These are phyloP conservation scores for Neospermospora avenae DNA, from an alignment of 2,329 filamentous ascomycete genomes.

Conservation along the genomic window DNA sequence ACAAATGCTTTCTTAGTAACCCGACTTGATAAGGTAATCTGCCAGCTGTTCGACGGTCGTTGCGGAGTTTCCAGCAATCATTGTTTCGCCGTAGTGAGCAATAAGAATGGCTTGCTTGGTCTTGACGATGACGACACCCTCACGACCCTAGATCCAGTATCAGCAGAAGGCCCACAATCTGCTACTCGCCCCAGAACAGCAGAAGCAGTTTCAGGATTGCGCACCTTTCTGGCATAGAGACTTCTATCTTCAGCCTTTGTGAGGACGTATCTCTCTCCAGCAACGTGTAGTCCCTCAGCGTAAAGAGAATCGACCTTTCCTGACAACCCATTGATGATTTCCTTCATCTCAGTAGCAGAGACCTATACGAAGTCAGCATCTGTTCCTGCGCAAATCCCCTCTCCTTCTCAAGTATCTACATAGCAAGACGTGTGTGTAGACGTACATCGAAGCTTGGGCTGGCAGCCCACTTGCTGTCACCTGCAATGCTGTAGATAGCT, in stretches of 20 bases:
- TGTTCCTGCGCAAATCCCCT: not conserved
- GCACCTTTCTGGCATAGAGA: slow-evolving; percentile 83
- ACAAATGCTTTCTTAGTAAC: slow-evolving; percentile 55
- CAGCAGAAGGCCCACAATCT: not conserved
- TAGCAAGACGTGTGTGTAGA: slow-evolving; percentile 5
- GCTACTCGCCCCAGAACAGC: too few relatives aligned
- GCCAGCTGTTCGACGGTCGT: slow-evolving; percentile 78
- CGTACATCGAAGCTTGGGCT: slow-evolving; percentile 58
- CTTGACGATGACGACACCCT: slow-evolving; percentile 80
- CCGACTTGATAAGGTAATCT: slow-evolving; percentile 73
- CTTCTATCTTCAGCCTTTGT: slow-evolving; percentile 72
- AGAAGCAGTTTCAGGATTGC: not conserved
- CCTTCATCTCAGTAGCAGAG: slow-evolving; percentile 57
- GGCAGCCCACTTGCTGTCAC: slow-evolving; percentile 76
- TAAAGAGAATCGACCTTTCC: slow-evolving; percentile 59
- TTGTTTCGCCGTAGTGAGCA: slow-evolving; percentile 75
- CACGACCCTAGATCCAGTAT: slow-evolving; percentile 57
- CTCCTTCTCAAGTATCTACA: not conserved
- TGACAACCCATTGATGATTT: slow-evolving; percentile 51
- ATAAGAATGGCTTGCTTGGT: slow-evolving; percentile 86
- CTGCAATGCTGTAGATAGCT: slow-evolving; percentile 77
- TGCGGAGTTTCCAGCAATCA: slow-evolving; percentile 72
- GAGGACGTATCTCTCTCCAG: slow-evolving; percentile 73
- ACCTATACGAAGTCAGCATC: slow-evolving; percentile 43
- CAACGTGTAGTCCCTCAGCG: slow-evolving; percentile 70